Evolutionary conservation across 1,139 yeast genomes (phyloP).

Genomic region (Fermentozyma sake): DNA sequence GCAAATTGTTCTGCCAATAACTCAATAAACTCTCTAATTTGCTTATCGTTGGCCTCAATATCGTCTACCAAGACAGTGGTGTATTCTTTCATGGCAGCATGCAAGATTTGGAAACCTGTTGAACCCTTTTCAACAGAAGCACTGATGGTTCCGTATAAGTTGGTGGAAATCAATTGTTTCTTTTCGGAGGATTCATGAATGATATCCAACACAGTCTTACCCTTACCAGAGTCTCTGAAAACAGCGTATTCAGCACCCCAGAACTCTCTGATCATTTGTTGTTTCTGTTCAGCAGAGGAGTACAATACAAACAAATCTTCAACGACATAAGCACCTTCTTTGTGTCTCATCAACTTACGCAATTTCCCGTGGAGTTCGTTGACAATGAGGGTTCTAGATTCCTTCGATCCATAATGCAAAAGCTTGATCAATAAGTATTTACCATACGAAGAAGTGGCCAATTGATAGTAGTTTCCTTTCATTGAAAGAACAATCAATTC

Average conservation of each 20-base stretch:
- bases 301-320: constrained; percentile 89
- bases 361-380: constrained; percentile 87
- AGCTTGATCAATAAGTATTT: constrained; percentile 85
- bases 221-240: constrained; percentile 72
- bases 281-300: constrained; percentile 77
- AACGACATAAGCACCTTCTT: constrained; percentile 98
- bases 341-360: constrained; percentile 90
- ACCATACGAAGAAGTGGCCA: constrained; percentile 92
- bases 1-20: constrained; percentile 84
- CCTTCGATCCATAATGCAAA: constrained; percentile 86
- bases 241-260: constrained; percentile 97
- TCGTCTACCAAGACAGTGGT: constrained; percentile 59
- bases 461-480: constrained; percentile 71
- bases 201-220: constrained; percentile 61
- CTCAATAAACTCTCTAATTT: constrained; percentile 79
- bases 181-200: constrained; percentile 74
- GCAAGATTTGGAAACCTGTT: constrained; percentile 92
- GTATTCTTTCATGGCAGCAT: constrained; percentile 93
- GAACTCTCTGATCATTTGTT: constrained; percentile 90
- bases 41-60: constrained; percentile 45
- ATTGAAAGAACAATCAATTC: constrained; percentile 63
- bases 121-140: constrained; percentile 95
- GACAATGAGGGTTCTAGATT: constrained; percentile 68
- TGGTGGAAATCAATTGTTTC: constrained; percentile 69
- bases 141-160: constrained; percentile 76